Evolutionary conservation across 352 stramenopile genomes (phyloP), one percentile per base, ranked within the genome.

Genomic region (Globisporangium middletonii): DNA sequence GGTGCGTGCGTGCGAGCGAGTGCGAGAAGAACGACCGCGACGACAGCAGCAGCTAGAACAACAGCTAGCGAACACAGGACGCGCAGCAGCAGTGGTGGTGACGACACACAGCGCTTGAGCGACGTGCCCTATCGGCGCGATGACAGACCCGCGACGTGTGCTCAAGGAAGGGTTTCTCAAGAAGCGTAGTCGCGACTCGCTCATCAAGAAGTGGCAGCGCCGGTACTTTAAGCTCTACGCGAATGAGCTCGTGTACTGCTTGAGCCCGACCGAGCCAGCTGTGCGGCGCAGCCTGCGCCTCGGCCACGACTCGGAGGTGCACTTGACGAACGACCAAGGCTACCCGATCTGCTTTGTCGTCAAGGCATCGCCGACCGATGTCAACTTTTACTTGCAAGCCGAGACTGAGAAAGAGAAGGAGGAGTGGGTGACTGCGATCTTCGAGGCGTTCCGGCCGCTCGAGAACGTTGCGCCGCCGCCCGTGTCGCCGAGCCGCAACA

Each of bases 111-210:
- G 30, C 30, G 30, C 23, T 30, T 2, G 19, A 26, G 27, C 60
- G 26, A 42, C 38, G 23, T 43, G 16, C 15, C 15, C 18, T 6
- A 18, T 8, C 6, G n/a, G 45, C 26, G 26, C 27, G 26, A 67
- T 73, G 59, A 47, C 67, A 30, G 60, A 63, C 30, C 37, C 44
- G 47, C 57, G 62, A 8, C 64, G 57, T 38, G 80, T 82, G 62
- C 64, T 91, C 56, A 87, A 88, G 59, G 80, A 91, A 64, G 80
- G 80, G 44, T 91, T 75, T 59, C 65, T 91, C 37, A 73, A 71
- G 57, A 91, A 91, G 61, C 79, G 75, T 55, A 89, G 77, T 42
- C 72, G 71, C 27, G 60, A 63, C 48, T 67, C 59, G 35, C 30
- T 83, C 33, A 51, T 83, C 28, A 49, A 57, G 12, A 83, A 80